phyloP scores from a whole-genome alignment of 257 asterid species.

The Mentha longifolia region DNA sequence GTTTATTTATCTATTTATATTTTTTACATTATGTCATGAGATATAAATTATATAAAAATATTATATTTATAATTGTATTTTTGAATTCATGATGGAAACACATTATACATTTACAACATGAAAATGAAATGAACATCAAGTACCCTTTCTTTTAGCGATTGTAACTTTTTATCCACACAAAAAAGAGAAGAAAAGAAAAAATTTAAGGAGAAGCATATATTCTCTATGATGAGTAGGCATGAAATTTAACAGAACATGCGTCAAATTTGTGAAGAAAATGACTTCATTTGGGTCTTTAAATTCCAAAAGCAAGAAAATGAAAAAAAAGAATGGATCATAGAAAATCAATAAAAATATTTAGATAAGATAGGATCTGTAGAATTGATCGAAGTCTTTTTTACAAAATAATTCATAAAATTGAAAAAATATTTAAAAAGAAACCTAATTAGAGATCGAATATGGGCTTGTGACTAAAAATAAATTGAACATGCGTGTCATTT shows the following conservation, averaged over 20 bases:
- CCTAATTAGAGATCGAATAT: not conserved
- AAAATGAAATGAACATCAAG: not conserved
- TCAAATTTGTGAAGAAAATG: conserved; percentile 12
- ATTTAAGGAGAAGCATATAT: conserved; percentile 21
- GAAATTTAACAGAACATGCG: not conserved
- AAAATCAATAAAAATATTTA: conserved; percentile 11
- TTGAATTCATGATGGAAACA: too few relatives aligned
- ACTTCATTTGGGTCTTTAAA: conserved; percentile 18
- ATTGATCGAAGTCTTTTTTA: not conserved
- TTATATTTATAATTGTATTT: too few relatives aligned
- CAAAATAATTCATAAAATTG: not conserved
- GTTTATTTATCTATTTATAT: too few relatives aligned
- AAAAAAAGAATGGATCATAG: not conserved
- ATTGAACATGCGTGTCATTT: too few relatives aligned
- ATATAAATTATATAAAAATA: too few relatives aligned
- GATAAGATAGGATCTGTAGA: conserved; percentile 27
- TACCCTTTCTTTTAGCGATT: not conserved
- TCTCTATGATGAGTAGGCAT: conserved; percentile 5
- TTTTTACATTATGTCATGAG: too few relatives aligned
- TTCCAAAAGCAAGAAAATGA: not conserved
- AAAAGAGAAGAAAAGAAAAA: not conserved
- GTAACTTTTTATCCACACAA: conserved; percentile 11
- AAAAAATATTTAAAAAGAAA: not conserved
- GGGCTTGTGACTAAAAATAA: too few relatives aligned
- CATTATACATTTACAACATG: not conserved